Percentiles rank a stretch among this genome's conserved stretches.
Conservation (phyloP, 345 rosid species). For the Lepidium africanum region DNA sequence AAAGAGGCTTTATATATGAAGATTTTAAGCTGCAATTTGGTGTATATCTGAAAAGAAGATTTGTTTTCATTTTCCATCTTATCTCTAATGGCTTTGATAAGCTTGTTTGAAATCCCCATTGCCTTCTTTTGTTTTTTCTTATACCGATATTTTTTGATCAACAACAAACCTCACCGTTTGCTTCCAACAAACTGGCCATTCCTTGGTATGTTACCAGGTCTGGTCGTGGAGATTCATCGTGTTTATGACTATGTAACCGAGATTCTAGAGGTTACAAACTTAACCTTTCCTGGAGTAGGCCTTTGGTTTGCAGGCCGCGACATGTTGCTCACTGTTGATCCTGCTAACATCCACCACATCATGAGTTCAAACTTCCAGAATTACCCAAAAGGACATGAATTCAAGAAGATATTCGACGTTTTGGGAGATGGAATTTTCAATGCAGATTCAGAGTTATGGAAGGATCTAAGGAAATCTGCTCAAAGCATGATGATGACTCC, state of each 20-base stretch:
- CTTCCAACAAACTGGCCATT: slow-evolving; percentile 25
- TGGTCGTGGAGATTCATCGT: slow-evolving; percentile 14
- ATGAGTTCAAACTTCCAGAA: slow-evolving; percentile 29
- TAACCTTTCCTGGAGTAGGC: slow-evolving; percentile 22
- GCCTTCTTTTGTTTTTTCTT: slow-evolving; percentile 22
- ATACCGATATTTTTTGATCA: slow-evolving; percentile 1
- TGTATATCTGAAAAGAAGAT: not conserved
- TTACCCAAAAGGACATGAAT: slow-evolving; percentile 31
- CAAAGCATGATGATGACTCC: slow-evolving; percentile 18
- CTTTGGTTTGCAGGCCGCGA: slow-evolving; percentile 18
- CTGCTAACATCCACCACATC: slow-evolving; percentile 31
- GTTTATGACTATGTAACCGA: slow-evolving; percentile 25
- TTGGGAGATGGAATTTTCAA: slow-evolving; percentile 40
- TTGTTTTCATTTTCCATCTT: too few species aligned
- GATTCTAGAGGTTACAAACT: slow-evolving; percentile 10
- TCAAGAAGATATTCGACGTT: slow-evolving; percentile 28
- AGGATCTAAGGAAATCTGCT: slow-evolving; percentile 26
- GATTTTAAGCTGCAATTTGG: slow-evolving; percentile 1
- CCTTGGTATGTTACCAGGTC: slow-evolving; percentile 27
- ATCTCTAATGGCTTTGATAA: slow-evolving; percentile 23
- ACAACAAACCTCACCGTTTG: slow-evolving; percentile 14
- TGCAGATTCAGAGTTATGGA: slow-evolving; percentile 34
- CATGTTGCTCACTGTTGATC: slow-evolving; percentile 27
- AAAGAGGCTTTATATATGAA: not conserved
- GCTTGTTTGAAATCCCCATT: slow-evolving; percentile 19